Percentiles rank a stretch among this genome's conserved stretches.
phyloP scores from a whole-genome alignment of 257 asterid species.

The Fraxinus quadrangulata region DNA sequence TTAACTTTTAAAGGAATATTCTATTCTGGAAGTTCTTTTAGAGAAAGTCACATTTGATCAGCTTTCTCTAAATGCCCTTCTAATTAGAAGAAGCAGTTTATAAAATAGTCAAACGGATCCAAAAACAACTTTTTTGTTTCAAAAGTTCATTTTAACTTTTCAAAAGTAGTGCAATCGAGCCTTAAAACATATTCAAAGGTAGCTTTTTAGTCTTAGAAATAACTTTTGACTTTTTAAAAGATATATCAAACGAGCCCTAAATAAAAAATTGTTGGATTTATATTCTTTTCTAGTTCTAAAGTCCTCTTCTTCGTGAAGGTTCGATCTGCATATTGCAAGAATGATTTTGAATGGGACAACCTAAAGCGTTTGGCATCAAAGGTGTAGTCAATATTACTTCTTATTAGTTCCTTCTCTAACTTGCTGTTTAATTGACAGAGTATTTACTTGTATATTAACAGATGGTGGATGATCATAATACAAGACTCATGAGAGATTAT shows the following conservation, averaged over 20 bases:
- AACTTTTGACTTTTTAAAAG: too few relatives aligned
- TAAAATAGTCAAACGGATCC: too few relatives aligned
- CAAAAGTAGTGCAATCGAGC: too few relatives aligned
- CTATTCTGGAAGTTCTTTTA: too few relatives aligned
- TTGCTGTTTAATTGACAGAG: background rate
- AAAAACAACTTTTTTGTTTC: too few relatives aligned
- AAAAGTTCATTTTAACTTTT: too few relatives aligned
- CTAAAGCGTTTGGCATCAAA: conserved; percentile 59
- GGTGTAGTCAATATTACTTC: conserved; percentile 33
- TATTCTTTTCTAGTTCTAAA: background rate
- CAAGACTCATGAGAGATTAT: conserved; percentile 77
- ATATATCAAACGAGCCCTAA: too few relatives aligned
- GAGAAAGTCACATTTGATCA: too few relatives aligned
- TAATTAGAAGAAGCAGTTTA: too few relatives aligned
- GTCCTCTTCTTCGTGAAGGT: conserved; percentile 45
- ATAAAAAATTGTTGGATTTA: background rate
- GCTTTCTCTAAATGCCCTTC: too few relatives aligned
- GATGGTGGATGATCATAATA: conserved; percentile 77
- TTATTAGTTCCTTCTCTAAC: background rate
- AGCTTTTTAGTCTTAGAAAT: background rate
- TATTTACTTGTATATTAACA: conserved; percentile 31
- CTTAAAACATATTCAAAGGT: too few relatives aligned
- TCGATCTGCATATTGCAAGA: conserved; percentile 83
- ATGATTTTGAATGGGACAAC: conserved; percentile 90
- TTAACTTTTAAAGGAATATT: too few relatives aligned